phyloP scores from a whole-genome alignment of 23 red algal species.

The Cyanidium caldarium region DNA sequence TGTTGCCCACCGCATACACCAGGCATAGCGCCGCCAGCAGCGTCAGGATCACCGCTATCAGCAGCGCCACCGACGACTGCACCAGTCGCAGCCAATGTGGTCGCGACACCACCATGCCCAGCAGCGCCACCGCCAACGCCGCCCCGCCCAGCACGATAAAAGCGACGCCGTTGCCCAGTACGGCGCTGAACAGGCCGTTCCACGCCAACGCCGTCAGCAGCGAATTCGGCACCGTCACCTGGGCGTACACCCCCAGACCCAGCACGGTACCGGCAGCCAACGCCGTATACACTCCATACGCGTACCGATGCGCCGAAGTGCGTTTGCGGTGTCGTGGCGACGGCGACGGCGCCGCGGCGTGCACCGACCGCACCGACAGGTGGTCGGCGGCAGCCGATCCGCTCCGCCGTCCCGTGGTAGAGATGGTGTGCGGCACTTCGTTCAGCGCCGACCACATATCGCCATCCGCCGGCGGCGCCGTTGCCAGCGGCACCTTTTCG shows the following conservation, averaged over 20 bases:
- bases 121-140: background rate
- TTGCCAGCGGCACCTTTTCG: too few relatives aligned
- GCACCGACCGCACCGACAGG: too few relatives aligned
- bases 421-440: too few relatives aligned
- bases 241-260: background rate
- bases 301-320: background rate
- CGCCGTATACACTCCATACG: background rate
- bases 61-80: background rate
- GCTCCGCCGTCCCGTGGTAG: too few relatives aligned
- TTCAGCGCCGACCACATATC: too few relatives aligned
- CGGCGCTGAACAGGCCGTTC: background rate
- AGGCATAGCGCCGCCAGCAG: slow-evolving; percentile 5
- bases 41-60: background rate
- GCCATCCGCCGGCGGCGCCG: too few relatives aligned
- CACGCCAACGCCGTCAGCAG: background rate
- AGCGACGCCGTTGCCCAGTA: background rate
- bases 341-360: too few relatives aligned
- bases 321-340: too few relatives aligned
- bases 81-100: background rate
- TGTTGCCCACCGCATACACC: background rate
- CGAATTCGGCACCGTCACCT: background rate
- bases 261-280: background rate
- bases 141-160: background rate
- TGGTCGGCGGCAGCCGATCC: too few relatives aligned
- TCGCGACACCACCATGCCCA: background rate